A percentile compares a stretch with the other conserved stretches of the same genome.
Evolutionary conservation across 2,329 filamentous ascomycete species (phyloP).

Genomic region (Fusarium chuoi): DNA sequence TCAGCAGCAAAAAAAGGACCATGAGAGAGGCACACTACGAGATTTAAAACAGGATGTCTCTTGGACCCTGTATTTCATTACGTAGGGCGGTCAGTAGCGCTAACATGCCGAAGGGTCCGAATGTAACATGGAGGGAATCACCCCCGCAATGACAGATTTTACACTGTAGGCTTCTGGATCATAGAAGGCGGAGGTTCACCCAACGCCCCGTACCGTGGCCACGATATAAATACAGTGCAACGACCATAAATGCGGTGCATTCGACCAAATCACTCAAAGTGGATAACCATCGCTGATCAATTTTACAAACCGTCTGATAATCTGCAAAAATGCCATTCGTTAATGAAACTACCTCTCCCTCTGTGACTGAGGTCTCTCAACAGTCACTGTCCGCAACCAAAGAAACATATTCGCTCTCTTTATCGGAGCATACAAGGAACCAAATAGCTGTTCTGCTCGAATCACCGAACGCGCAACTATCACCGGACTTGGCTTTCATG

Average conservation of each 20-base stretch:
- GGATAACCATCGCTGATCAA: neutral
- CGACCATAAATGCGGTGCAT: neutral
- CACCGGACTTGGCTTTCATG: neutral
- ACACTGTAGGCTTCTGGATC: neutral
- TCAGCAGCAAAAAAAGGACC: neutral
- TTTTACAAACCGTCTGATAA: neutral
- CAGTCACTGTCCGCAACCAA: neutral
- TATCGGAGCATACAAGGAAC: neutral
- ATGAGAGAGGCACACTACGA: neutral
- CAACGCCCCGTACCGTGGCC: neutral
- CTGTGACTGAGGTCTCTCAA: neutral
- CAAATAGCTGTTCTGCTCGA: neutral
- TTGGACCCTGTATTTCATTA: neutral
- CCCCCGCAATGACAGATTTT: too few relatives aligned
- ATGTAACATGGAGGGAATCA: neutral
- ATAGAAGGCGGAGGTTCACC: neutral
- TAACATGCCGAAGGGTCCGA: neutral
- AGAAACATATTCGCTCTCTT: neutral
- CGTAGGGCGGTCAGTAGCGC: neutral
- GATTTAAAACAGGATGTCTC: neutral
- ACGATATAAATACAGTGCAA: neutral
- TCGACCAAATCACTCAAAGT: too few relatives aligned
- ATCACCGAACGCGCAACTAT: neutral
- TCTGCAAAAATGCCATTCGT: neutral
- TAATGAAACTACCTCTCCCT: neutral